Evolutionary conservation across 2,329 filamentous ascomycete genomes (phyloP), one percentile per base, ranked within the genome.

Genomic region (Phoma herbarum): DNA sequence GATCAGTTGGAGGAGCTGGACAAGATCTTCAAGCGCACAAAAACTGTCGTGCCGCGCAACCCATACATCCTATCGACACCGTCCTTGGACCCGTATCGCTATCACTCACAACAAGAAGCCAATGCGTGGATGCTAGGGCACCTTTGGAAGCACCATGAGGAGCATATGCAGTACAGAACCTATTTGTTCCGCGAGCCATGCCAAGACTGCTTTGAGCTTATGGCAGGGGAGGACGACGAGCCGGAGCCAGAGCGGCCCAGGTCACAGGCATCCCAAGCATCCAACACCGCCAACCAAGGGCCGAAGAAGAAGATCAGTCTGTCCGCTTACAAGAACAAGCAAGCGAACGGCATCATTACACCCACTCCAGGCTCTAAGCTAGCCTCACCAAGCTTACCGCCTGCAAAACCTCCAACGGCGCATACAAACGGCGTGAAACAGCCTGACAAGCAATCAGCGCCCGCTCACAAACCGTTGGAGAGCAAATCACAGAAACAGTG

Each of bases 251-350:
- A 79, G 60, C 75, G 71, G 25, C 75, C 79, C 51, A 69, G 73
- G 62, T 63, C 70, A 10, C 65, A 70, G 45, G 57, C 62, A 26
- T 59, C 56, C 33, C 69, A 72, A 44, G 54, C 65, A 12, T 65
- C 66, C n/a, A 73, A 70, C 54, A 81, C 79, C 20, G 78, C 82
- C 35, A 71, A 50, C 23, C 70, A 71, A 26, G 77, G 65, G 43
- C 79, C 80, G 23, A 87, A 85, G 76, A 88, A 87, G 78, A 88
- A 87, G 73, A 87, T 88, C 60, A 86, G 79, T 53, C 73, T 88
- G 52, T 84, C 81, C 41, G 85, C 84, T 37, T 89, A 88, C 74
- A 87, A 85, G 74, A 84, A 81, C 60, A 86, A 86, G 65, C 73
- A 80, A 69, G 81, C 70, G 3, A 76, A 70, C 57, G 75, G 73